A percentile compares a stretch with the other conserved stretches of the same genome.
phyloP scores from a whole-genome alignment of 345 rosid species.

The Lepidium aucheri region DNA sequence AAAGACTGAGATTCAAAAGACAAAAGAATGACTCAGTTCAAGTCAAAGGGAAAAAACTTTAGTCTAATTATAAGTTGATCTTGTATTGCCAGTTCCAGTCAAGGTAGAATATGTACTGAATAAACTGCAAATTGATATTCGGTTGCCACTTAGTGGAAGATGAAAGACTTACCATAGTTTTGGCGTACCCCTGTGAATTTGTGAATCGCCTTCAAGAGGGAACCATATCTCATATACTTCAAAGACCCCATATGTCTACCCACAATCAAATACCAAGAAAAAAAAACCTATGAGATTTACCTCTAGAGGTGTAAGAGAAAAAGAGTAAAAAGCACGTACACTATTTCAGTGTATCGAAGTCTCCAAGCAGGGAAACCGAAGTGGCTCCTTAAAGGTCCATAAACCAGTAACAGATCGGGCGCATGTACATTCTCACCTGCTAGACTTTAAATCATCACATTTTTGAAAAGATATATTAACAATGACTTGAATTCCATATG shows the following conservation, averaged over 20 bases:
- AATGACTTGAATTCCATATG: not conserved
- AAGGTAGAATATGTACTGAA: no score
- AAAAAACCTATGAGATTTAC: not conserved
- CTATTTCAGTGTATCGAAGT: conserved; percentile 80
- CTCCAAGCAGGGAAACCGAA: conserved; percentile 96
- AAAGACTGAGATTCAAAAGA: not conserved
- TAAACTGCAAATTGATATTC: not conserved
- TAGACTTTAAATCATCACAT: conserved; percentile 9
- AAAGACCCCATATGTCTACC: conserved; percentile 80
- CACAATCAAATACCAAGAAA: conserved; percentile 13
- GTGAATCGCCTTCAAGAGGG: conserved; percentile 62
- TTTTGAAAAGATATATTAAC: not conserved
- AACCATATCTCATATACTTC: conserved; percentile 58
- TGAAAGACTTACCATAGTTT: conserved; percentile 59
- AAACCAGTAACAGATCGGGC: conserved; percentile 76
- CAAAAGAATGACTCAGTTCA: not conserved
- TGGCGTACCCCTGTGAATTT: conserved; percentile 68
- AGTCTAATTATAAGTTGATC: conserved; percentile 17
- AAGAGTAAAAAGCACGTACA: conserved; percentile 37
- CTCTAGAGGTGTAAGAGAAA: not conserved
- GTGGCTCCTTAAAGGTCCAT: conserved; percentile 85
- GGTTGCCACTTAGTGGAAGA: not conserved
- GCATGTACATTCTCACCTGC: conserved; percentile 63
- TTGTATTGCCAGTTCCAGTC: no score
- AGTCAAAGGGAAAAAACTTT: not conserved